Conservation (phyloP, 1,284 basidiomycete genomes). For the Blastosporella zonata region DNA sequence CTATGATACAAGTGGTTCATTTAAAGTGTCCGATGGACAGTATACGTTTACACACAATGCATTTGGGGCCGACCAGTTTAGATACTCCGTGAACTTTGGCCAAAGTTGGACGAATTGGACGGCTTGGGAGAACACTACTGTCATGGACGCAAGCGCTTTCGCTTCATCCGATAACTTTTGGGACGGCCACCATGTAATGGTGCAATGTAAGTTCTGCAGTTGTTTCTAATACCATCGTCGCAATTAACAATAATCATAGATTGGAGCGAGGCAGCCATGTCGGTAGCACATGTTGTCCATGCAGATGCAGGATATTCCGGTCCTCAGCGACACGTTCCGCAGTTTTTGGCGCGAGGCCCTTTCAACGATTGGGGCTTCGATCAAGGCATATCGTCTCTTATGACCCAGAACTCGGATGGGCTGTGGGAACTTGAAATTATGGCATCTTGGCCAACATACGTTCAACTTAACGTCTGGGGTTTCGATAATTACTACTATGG, state of each 20-base stretch:
- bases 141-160: constrained; percentile 60
- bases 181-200: constrained; percentile 80
- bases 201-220: constrained; percentile 64
- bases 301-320: constrained; percentile 66
- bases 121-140: constrained; percentile 71
- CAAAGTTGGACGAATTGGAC: constrained; percentile 80
- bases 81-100: constrained; percentile 87
- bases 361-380: constrained; percentile 93
- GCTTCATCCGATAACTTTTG: constrained; percentile 62
- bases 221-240: constrained; percentile 1
- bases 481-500: constrained; percentile 91
- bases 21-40: constrained; percentile 56
- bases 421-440: constrained; percentile 82
- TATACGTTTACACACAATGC: constrained; percentile 81
- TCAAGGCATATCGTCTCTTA: constrained; percentile 67
- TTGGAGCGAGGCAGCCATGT: constrained; percentile 67
- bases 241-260: constrained; percentile 35
- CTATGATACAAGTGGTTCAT: constrained; percentile 61
- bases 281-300: constrained; percentile 69
- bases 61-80: constrained; percentile 81
- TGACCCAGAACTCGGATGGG: constrained; percentile 60
- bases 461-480: constrained; percentile 86
- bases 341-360: constrained; percentile 79
- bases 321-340: constrained; percentile 73
- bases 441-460: constrained; percentile 82